phyloP scores from a whole-genome alignment of 164 flowering plant species.

The Hamamelis virginiana region DNA sequence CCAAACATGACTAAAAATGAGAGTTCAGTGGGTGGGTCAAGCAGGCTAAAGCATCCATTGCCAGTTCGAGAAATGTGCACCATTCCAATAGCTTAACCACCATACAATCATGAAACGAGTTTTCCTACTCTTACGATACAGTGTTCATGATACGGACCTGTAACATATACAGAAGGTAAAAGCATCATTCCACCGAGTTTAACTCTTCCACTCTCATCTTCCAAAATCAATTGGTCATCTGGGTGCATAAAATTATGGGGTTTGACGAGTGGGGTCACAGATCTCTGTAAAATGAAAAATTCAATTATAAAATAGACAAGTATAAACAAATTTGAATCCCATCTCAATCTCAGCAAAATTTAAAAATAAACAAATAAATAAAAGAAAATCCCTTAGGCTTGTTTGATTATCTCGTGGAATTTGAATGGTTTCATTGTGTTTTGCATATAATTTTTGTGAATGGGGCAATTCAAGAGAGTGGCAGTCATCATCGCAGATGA shows the following conservation, averaged over 20 bases:
- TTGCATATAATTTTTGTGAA: too few relatives aligned
- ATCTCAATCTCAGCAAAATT: background rate
- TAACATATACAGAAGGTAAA: constrained; percentile 70
- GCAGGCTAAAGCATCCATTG: too few relatives aligned
- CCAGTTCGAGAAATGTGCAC: too few relatives aligned
- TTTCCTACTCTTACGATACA: background rate
- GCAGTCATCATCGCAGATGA: too few relatives aligned
- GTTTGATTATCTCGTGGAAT: background rate
- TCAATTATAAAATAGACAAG: background rate
- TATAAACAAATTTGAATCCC: background rate
- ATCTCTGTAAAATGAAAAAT: constrained; percentile 55
- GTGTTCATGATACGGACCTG: constrained; percentile 49
- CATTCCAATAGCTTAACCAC: background rate
- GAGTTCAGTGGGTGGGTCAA: too few relatives aligned
- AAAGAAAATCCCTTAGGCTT: background rate
- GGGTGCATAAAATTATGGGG: constrained; percentile 86
- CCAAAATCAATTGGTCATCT: constrained; percentile 80
- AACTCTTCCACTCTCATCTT: constrained; percentile 97
- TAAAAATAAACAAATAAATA: background rate
- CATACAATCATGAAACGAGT: background rate
- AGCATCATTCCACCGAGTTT: constrained; percentile 68
- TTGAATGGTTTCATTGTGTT: too few relatives aligned
- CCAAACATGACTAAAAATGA: too few relatives aligned
- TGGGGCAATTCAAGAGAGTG: too few relatives aligned
- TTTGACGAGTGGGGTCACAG: constrained; percentile 67